phyloP scores from a whole-genome alignment of 495 filamentous ascomycete genomes.

The Penicillium roqueforti region DNA sequence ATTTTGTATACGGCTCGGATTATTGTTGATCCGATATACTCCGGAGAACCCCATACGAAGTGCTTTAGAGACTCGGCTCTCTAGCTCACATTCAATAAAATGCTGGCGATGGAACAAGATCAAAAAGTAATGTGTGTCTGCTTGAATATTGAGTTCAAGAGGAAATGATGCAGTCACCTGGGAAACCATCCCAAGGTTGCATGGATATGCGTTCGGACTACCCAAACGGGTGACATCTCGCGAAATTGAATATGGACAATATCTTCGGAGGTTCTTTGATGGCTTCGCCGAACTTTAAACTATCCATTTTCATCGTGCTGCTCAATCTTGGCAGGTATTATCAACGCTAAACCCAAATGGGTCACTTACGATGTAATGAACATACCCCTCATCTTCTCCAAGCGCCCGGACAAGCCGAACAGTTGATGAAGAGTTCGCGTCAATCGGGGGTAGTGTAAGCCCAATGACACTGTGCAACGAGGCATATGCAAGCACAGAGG shows the following conservation, averaged over 20 bases:
- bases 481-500: conserved; percentile 84
- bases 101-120: not conserved
- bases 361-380: conserved; percentile 35
- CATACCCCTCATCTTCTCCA: no score
- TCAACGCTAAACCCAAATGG: conserved; percentile 29
- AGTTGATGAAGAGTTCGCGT: conserved; percentile 80
- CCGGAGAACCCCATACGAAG: conserved; percentile 18
- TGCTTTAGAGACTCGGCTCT: not conserved
- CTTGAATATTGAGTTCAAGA: not conserved
- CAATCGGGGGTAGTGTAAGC: conserved; percentile 83
- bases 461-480: conserved; percentile 72
- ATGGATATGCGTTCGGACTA: not conserved
- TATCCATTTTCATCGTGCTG: not conserved
- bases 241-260: conserved; percentile 3
- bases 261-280: not conserved
- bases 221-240: conserved; percentile 16
- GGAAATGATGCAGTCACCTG: not conserved
- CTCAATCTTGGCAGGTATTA: not conserved
- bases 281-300: not conserved
- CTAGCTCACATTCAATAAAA: not conserved
- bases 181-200: not conserved
- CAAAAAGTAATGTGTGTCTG: not conserved
- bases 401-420: no score
- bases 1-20: conserved; percentile 26
- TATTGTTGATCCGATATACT: conserved; percentile 18